Evolutionary conservation across 345 rosid genomes (phyloP), one percentile per base, ranked within the genome.

Genomic region (Mallotus nudiflorus): DNA sequence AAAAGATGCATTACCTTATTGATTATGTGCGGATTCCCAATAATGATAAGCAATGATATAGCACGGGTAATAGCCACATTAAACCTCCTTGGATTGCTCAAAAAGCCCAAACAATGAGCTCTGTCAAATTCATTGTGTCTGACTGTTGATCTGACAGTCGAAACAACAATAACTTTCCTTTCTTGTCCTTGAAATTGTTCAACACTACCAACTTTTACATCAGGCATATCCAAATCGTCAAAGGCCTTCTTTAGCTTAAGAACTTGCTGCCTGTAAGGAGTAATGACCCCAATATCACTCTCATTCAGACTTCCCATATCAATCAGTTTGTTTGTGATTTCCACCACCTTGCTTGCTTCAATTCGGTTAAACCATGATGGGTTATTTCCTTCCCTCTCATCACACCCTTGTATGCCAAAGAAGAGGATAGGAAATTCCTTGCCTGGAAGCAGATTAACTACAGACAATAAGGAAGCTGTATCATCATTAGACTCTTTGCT

Each of bases 131-230:
- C 80, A 44, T 71, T 72, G 69, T 77, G 76, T 62, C 55, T 71
- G 51, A 76, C 49, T 33, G 97, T 95, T 33, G 97, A 95, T 58
- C 99, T 85, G 35, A 91, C 99, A 0, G 97, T 95, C 24, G 97
- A 92, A 53, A 95, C 77, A 49, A 95, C 84, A 48, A 91, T 88
- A 12, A 91, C 97, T 53, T 86, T 73, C 63, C 84, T 87, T 75
- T 91, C 97, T 74, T 95, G 99, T 31, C 99, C 99, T 83, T 95
- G 99, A 68, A 91, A 95, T 65, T 95, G 99, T 76, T 91, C 99
- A 10, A 95, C 97, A 59, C 93, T 95, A 59, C 99, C 97, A 39
- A 91, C 92, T 85, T 90, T 92, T 53, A 95, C 79, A 71, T 82
- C 84, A 10, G 81, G 69, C 82, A 90, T 81, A 6, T 86, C 93